Conservation (phyloP, 1,284 basidiomycete species). For the Fomitopsis schrenkii region DNA sequence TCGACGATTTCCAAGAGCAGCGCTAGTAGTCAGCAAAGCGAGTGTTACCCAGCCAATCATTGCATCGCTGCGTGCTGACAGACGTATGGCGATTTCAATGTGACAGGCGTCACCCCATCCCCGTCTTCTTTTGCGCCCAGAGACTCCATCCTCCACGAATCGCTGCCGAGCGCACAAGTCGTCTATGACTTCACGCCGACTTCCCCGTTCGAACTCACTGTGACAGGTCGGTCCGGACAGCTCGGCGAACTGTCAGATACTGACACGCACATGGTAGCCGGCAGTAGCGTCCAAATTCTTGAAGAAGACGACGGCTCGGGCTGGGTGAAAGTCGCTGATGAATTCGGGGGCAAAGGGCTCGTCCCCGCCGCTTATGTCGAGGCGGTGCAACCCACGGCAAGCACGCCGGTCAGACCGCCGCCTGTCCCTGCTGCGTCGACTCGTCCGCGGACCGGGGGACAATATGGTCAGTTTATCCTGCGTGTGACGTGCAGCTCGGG, state of each 20-base stretch:
- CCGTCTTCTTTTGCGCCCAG: slow-evolving; percentile 52
- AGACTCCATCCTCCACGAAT: slow-evolving; percentile 38
- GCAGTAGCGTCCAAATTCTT: slow-evolving; percentile 55
- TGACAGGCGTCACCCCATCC: slow-evolving; percentile 30
- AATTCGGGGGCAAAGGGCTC: slow-evolving; percentile 57
- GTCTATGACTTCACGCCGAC: slow-evolving; percentile 68
- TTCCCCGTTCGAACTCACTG: slow-evolving; percentile 70
- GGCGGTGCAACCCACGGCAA: slow-evolving; percentile 22
- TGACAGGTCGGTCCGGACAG: slow-evolving; percentile 44
- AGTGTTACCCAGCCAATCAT: slow-evolving; percentile 8
- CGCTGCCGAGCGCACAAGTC: slow-evolving; percentile 49
- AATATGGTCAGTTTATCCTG: slow-evolving; percentile 38
- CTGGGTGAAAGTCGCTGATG: slow-evolving; percentile 75
- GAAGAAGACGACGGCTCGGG: slow-evolving; percentile 81
- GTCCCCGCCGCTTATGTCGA: slow-evolving; percentile 78
- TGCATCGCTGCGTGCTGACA: slow-evolving; percentile 10
- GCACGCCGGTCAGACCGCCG: slow-evolving; percentile 6
- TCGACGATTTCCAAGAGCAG: slow-evolving; percentile 27
- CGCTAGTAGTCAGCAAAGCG: slow-evolving; percentile 24
- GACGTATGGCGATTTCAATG: background rate
- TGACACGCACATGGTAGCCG: slow-evolving; percentile 6
- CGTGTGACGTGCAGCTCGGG: background rate
- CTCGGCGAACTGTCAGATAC: background rate
- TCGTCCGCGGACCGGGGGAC: slow-evolving; percentile 31
- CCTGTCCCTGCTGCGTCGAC: slow-evolving; percentile 3